Evolutionary conservation across 2,329 filamentous ascomycete genomes (phyloP).

Genomic region (Fusarium devonianum): DNA sequence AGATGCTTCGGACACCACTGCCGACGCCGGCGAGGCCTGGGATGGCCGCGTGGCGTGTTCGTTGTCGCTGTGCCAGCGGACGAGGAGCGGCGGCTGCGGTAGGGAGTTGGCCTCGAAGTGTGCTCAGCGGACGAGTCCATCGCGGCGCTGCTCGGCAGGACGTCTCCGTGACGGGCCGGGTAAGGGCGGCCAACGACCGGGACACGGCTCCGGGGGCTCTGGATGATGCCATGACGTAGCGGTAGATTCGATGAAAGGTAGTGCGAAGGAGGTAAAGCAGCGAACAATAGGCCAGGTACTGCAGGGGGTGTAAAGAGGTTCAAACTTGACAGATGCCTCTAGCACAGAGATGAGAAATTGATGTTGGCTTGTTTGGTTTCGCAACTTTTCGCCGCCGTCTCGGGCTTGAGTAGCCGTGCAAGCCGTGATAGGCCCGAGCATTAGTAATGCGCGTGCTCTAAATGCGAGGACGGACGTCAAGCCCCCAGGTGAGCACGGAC

Average conservation of each 20-base stretch:
- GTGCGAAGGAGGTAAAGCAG: not conserved
- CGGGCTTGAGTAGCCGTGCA: slow-evolving; percentile 22
- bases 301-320: not conserved
- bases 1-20: slow-evolving; percentile 74
- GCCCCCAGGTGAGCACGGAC: slow-evolving; percentile 16
- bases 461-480: slow-evolving; percentile 38
- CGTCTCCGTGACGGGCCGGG: slow-evolving; percentile 33
- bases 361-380: slow-evolving; percentile 28
- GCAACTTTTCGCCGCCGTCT: slow-evolving; percentile 42
- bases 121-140: slow-evolving; percentile 44
- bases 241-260: not conserved
- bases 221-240: slow-evolving; percentile 37
- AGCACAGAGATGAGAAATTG: slow-evolving; percentile 3
- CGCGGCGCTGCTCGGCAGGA: slow-evolving; percentile 33
- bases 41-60: slow-evolving; percentile 15
- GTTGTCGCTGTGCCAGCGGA: slow-evolving; percentile 27
- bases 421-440: slow-evolving; percentile 40
- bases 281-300: not conserved
- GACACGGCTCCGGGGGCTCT: slow-evolving; percentile 35
- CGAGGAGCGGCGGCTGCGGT: slow-evolving; percentile 33
- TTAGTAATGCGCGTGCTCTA: slow-evolving; percentile 47
- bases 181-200: slow-evolving; percentile 36
- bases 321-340: slow-evolving; percentile 16
- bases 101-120: slow-evolving; percentile 29
- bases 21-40: slow-evolving; percentile 41